Conservation (phyloP, 2,329 filamentous ascomycete genomes). For the Paracamarosporium sp. region DNA sequence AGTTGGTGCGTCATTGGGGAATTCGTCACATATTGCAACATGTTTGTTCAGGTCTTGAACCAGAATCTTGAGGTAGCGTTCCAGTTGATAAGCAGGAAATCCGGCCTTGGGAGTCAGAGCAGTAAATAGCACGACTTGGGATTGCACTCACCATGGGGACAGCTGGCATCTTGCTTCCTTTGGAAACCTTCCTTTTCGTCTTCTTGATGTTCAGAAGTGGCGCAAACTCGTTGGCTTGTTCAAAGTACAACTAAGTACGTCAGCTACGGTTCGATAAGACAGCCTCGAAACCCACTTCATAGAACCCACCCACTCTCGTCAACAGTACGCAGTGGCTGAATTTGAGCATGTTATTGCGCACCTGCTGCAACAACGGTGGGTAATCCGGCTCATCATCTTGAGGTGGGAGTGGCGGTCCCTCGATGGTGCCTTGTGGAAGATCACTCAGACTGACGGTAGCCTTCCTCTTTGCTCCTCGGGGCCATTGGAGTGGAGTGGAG, state of each 20-base stretch:
- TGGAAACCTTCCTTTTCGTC: slow-evolving; percentile 72
- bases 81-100: slow-evolving; percentile 91
- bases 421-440: slow-evolving; percentile 64
- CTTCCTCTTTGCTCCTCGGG: slow-evolving; percentile 51
- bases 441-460: slow-evolving; percentile 47
- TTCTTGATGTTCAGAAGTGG: slow-evolving; percentile 89
- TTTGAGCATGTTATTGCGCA: slow-evolving; percentile 85
- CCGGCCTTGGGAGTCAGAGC: slow-evolving; percentile 67
- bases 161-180: slow-evolving; percentile 60
- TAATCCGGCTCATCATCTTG: slow-evolving; percentile 66
- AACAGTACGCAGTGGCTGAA: slow-evolving; percentile 90
- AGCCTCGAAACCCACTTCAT: slow-evolving; percentile 65
- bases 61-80: slow-evolving; percentile 89
- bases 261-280: slow-evolving; percentile 14
- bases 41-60: slow-evolving; percentile 90
- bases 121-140: not conserved
- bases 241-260: slow-evolving; percentile 75
- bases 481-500: slow-evolving; percentile 18
- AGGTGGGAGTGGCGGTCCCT: slow-evolving; percentile 48
- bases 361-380: slow-evolving; percentile 88
- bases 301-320: slow-evolving; percentile 93
- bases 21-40: slow-evolving; percentile 94
- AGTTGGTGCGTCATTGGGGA: slow-evolving; percentile 73
- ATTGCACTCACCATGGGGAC: slow-evolving; percentile 77
- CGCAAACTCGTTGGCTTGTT: slow-evolving; percentile 89